Base-by-base conservation (phyloP, 768 basidiomycete species). In the Trametes villosa region DNA sequence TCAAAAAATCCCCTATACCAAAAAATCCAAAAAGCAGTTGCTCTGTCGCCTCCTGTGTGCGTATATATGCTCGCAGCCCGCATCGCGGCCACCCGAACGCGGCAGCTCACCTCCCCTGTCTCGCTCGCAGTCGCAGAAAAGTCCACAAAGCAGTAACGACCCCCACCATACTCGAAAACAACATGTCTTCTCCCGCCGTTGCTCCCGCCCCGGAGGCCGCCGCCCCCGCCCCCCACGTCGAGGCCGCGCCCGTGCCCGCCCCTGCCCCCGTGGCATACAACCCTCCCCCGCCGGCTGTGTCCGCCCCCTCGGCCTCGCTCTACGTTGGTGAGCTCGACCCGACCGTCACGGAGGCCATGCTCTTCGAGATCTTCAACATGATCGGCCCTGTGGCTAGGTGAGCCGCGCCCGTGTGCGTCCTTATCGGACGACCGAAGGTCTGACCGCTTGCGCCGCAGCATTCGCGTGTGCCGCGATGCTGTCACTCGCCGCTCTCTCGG, bases 301-400 rank as follows among this genome's bases (percentile, higher is more conserved):
- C 86, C 41, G 81, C 90, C 59, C 91, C 92, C 24, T 93, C 92
- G 53, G 92, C 92, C 24, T 97, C 95, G 60, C 92, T 99, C 70
- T 99, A 99, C 79, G 97, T 99, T 64, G 97, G 97, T 60, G 97
- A 99, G 80, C 90, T 99, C 67, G 97, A 98, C 78, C 89, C 92
- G 70, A 91, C 92, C 66, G 97, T 99, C 78, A 93, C 96, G 36
- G 97, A 99, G 83, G 96, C 97, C 59, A 98, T 98, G 94, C 86
- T 99, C 55, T 99, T 98, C 74, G 97, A 99, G 82, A 98, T 99
- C 76, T 99, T 99, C 84, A 97, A 97, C 76, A 96, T 98, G 93
- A 94, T 98, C 77, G 97, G 97, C 53, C 97, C 96, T 49, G 97
- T 99, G 66, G 95, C 95, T 45, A 96, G 94, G 94, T 93, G 65